Percentiles rank a stretch among this genome's conserved stretches.
Conservation (phyloP, 1,139 yeast species). For the Arxiozyma telluris region DNA sequence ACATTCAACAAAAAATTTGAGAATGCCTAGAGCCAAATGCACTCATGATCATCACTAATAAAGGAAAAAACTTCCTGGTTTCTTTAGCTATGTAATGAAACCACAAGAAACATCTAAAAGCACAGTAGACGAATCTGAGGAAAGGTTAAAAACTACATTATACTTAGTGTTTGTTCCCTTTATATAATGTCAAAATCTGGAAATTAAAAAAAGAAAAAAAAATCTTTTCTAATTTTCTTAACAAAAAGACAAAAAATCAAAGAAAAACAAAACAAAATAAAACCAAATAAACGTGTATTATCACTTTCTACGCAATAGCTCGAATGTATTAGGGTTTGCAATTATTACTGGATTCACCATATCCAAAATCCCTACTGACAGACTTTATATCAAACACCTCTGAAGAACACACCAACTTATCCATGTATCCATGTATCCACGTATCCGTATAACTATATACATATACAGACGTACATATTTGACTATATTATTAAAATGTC, state of each 20-base stretch:
- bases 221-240: too few relatives aligned
- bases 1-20: constrained; percentile 30
- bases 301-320: not conserved
- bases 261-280: not conserved
- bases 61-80: constrained; percentile 27
- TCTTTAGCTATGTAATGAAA: constrained; percentile 4
- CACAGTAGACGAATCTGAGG: not conserved
- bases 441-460: too few relatives aligned
- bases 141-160: not conserved
- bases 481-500: too few relatives aligned
- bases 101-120: not conserved
- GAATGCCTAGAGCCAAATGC: constrained; percentile 81
- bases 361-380: too few relatives aligned
- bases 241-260: too few relatives aligned
- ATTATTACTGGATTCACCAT: too few relatives aligned
- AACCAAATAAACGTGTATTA: not conserved
- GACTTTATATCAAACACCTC: too few relatives aligned
- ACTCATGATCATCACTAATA: constrained; percentile 63
- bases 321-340: not conserved
- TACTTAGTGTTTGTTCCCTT: not conserved
- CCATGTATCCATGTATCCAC: too few relatives aligned
- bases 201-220: too few relatives aligned
- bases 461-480: not conserved
- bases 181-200: not conserved
- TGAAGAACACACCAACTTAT: too few relatives aligned